A percentile compares a stretch with the other conserved stretches of the same genome.
Evolutionary conservation across 371 early-diverging fungal species (phyloP).

Genomic region (Rhizopus sp.): DNA sequence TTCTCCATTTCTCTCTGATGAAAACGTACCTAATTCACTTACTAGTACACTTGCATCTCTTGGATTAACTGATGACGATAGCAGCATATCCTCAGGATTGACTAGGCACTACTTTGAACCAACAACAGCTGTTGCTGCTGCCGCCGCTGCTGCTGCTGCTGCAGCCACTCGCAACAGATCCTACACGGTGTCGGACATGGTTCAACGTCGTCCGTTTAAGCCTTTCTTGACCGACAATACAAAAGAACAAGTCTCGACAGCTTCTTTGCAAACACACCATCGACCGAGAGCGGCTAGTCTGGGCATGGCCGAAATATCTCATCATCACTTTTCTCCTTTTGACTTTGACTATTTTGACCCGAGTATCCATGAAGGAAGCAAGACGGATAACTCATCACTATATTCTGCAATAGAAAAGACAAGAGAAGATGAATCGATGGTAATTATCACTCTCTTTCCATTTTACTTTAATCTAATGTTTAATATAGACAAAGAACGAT

Average conservation of each 20-base stretch:
- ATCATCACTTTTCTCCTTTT: slow-evolving; percentile 13
- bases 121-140: slow-evolving; percentile 11
- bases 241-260: background rate
- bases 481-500: background rate
- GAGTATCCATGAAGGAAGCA: background rate
- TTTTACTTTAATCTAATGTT: background rate
- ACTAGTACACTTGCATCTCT: slow-evolving; percentile 51
- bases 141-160: slow-evolving; percentile 26
- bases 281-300: slow-evolving; percentile 47
- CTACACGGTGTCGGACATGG: slow-evolving; percentile 10
- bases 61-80: slow-evolving; percentile 40
- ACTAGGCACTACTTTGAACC: slow-evolving; percentile 14
- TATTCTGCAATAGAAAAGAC: background rate
- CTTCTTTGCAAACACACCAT: background rate
- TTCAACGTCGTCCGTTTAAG: slow-evolving; percentile 4
- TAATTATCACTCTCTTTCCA: background rate
- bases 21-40: slow-evolving; percentile 34
- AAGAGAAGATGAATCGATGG: background rate
- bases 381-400: background rate
- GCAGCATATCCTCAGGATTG: slow-evolving; percentile 2
- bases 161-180: slow-evolving; percentile 4
- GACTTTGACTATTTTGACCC: slow-evolving; percentile 1
- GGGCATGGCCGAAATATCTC: slow-evolving; percentile 36
- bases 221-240: slow-evolving; percentile 8
- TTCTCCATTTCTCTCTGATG: slow-evolving; percentile 21